Conservation (phyloP, 176 grass and related monocot genomes). For the Eragrostis nindensis region DNA sequence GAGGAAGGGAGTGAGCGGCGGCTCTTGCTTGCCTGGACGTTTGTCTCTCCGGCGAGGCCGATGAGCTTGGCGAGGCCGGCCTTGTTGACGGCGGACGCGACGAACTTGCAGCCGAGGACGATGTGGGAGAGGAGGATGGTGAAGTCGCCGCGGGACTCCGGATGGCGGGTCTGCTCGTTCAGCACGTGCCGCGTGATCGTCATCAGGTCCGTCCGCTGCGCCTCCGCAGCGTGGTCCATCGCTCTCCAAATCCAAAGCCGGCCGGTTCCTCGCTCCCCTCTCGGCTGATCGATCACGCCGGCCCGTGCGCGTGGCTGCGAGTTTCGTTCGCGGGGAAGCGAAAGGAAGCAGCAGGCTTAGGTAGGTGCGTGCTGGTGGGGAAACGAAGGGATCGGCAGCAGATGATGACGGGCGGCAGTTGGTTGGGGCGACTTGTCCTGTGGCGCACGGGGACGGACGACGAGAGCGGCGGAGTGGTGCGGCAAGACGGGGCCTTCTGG, state of each 20-base stretch:
- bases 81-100: conserved; percentile 87
- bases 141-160: conserved; percentile 88
- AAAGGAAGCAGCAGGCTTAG: no score
- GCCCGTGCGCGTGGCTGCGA: no score
- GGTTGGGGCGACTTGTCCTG: conserved; percentile 37
- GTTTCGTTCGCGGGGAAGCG: no score
- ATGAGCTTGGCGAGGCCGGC: conserved; percentile 90
- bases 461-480: no score
- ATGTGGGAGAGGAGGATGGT: conserved; percentile 97
- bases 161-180: conserved; percentile 84
- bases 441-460: neutral
- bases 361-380: no score
- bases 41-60: conserved; percentile 90
- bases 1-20: neutral
- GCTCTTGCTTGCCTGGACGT: conserved; percentile 70
- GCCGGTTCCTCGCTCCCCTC: no score
- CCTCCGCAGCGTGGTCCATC: conserved; percentile 95
- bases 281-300: no score
- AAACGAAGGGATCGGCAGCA: neutral
- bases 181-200: conserved; percentile 94
- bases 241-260: no score
- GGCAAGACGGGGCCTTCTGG: no score
- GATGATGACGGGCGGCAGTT: conserved; percentile 5
- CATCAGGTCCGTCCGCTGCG: conserved; percentile 91
- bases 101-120: conserved; percentile 99